Conservation (phyloP, 108 stramenopile species). For the Discostella pseudostelligera region DNA sequence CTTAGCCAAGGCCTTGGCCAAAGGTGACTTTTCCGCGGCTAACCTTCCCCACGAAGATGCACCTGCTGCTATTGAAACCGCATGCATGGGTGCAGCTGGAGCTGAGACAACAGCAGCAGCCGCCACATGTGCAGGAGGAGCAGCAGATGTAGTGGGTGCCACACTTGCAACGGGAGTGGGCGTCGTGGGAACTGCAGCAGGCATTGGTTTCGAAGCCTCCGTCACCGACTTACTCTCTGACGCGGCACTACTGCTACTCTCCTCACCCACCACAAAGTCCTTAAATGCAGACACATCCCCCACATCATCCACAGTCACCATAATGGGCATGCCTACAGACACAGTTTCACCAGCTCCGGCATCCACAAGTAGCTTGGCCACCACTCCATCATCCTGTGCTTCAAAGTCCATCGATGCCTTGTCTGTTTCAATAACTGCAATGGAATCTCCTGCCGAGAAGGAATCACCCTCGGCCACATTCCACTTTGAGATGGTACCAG, state of each 20-base stretch:
- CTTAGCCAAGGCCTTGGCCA: conserved; percentile 65
- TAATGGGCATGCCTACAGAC: conserved; percentile 59
- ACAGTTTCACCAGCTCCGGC: conserved; percentile 60
- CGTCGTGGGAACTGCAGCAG: conserved; percentile 23
- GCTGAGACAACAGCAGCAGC: conserved; percentile 33
- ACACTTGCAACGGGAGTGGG: conserved; percentile 31
- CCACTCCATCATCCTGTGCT: conserved; percentile 73
- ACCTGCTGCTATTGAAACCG: conserved; percentile 33
- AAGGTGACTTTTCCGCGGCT: conserved; percentile 60
- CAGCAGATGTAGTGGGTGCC: conserved; percentile 19
- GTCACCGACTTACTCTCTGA: conserved; percentile 32
- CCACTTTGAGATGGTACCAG: conserved; percentile 75
- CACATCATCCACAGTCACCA: conserved; percentile 85
- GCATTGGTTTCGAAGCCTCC: conserved; percentile 20
- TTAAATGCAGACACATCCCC: conserved; percentile 86
- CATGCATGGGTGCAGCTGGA: conserved; percentile 23
- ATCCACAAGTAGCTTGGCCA: conserved; percentile 61
- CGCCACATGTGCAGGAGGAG: conserved; percentile 36
- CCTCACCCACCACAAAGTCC: conserved; percentile 64
- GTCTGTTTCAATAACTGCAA: conserved; percentile 86
- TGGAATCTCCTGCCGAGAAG: conserved; percentile 68
- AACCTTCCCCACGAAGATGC: conserved; percentile 61
- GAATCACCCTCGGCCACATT: conserved; percentile 56
- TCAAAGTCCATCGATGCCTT: conserved; percentile 91
- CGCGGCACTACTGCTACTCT: conserved; percentile 19